These are phyloP conservation scores for Russula abietina DNA, from an alignment of 768 basidiomycete genomes.

Conservation along the genomic window DNA sequence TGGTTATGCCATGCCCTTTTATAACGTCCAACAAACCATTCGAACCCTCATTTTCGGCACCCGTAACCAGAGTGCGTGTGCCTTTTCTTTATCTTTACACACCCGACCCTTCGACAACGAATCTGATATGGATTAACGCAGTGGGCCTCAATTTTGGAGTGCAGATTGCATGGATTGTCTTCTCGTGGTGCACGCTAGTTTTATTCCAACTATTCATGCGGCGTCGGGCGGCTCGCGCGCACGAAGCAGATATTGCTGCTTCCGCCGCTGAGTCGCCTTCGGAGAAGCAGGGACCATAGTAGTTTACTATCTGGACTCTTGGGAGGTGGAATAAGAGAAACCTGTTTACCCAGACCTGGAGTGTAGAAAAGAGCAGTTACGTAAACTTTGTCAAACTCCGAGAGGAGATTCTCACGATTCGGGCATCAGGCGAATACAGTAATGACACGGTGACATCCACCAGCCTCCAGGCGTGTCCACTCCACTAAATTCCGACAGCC, in stretches of 20 bases:
- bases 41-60: conserved; percentile 62
- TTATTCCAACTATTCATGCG: conserved; percentile 43
- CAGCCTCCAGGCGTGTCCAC: background rate
- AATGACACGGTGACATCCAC: background rate
- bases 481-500: background rate
- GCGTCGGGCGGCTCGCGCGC: conserved; percentile 6
- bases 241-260: background rate
- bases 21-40: conserved; percentile 57
- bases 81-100: conserved; percentile 8
- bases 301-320: background rate
- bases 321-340: background rate
- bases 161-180: conserved; percentile 47
- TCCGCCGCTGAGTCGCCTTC: background rate
- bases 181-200: conserved; percentile 51
- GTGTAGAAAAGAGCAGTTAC: background rate
- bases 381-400: background rate
- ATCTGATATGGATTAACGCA: conserved; percentile 25
- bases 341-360: background rate
- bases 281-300: background rate
- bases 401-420: background rate
- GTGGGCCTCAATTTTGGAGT: conserved; percentile 61
- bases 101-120: background rate
- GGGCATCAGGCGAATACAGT: background rate
- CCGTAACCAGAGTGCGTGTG: conserved; percentile 53
- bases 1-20: conserved; percentile 69